A percentile compares a stretch with the other conserved stretches of the same genome.
Evolutionary conservation across 495 filamentous ascomycete genomes (phyloP).

Genomic region (Pseudevernia furfuracea): DNA sequence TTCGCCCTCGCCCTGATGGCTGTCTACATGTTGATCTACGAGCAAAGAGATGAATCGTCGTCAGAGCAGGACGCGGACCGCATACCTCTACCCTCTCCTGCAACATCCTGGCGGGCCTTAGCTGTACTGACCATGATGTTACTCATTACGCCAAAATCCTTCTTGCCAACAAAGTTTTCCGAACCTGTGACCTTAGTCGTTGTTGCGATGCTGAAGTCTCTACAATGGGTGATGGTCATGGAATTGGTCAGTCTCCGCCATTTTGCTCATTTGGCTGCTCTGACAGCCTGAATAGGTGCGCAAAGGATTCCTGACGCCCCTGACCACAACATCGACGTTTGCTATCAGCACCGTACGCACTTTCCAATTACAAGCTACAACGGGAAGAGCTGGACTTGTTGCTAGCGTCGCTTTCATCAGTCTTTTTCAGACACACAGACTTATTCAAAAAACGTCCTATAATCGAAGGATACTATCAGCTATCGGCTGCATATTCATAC

Average conservation of each 20-base stretch:
- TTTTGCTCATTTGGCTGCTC: not conserved
- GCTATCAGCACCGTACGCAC: conserved; percentile 2
- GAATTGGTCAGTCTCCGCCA: not conserved
- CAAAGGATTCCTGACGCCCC: not conserved
- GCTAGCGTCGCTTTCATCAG: conserved; percentile 4
- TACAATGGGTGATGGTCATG: conserved; percentile 2
- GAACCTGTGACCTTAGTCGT: not conserved
- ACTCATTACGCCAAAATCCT: not conserved
- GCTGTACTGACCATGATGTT: conserved; percentile 1
- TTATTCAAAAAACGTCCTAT: conserved; percentile 5
- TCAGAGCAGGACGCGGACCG: not conserved
- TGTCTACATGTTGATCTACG: conserved; percentile 1
- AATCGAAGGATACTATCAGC: not conserved
- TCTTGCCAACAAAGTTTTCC: not conserved
- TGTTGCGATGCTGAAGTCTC: not conserved
- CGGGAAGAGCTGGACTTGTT: not conserved
- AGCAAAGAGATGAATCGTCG: not conserved
- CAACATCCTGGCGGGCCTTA: conserved; percentile 3
- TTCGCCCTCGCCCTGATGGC: not conserved
- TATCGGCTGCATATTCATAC: not conserved
- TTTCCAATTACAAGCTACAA: conserved; percentile 1
- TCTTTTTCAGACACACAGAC: conserved; percentile 8
- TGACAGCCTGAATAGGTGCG: not conserved
- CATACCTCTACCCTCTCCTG: conserved; percentile 5
- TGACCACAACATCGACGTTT: not conserved